Evolutionary conservation across 768 basidiomycete species (phyloP).

Genomic region (Tubosaeta brunneosetosa): DNA sequence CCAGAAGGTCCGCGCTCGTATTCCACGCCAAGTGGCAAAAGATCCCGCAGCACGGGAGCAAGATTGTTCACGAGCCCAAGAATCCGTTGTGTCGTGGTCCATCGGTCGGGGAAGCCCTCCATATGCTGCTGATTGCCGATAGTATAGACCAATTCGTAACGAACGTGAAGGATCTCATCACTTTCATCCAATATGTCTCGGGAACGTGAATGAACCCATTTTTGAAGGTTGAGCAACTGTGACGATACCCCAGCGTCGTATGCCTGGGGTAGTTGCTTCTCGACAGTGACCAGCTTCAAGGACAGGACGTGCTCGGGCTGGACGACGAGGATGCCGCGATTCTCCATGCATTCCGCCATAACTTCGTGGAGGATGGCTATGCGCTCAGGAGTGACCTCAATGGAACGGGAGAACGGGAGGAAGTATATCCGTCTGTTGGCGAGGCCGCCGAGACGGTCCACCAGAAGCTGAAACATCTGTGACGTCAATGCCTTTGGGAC

Average conservation of each 20-base stretch:
- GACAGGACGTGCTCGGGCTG: slow-evolving; percentile 53
- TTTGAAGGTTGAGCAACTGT: slow-evolving; percentile 17
- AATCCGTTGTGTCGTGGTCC: slow-evolving; percentile 38
- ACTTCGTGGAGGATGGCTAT: slow-evolving; percentile 2
- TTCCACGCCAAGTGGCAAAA: slow-evolving; percentile 10
- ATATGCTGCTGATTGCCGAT: slow-evolving; percentile 34
- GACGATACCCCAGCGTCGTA: slow-evolving; percentile 9
- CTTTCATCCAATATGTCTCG: slow-evolving; percentile 23
- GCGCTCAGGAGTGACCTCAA: slow-evolving; percentile 20
- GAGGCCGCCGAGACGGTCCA: slow-evolving; percentile 29
- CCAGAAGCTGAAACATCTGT: slow-evolving; percentile 33
- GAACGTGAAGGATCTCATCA: slow-evolving; percentile 39
- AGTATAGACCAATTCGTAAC: slow-evolving; percentile 48
- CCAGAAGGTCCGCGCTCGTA: slow-evolving; percentile 2
- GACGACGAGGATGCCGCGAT: slow-evolving; percentile 38
- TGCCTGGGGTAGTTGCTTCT: slow-evolving; percentile 11
- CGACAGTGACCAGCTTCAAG: slow-evolving; percentile 36
- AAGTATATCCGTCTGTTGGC: slow-evolving; percentile 31
- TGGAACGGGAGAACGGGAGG: slow-evolving; percentile 29
- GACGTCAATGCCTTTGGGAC: slow-evolving; percentile 29
- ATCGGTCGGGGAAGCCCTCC: slow-evolving; percentile 41
- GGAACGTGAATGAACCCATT: slow-evolving; percentile 16
- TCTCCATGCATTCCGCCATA: slow-evolving; percentile 29
- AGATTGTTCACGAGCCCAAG: slow-evolving; percentile 26
- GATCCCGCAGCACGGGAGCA: neutral